phyloP scores from a whole-genome alignment of 73 alveolate genomes.

The Halteria grandinella region DNA sequence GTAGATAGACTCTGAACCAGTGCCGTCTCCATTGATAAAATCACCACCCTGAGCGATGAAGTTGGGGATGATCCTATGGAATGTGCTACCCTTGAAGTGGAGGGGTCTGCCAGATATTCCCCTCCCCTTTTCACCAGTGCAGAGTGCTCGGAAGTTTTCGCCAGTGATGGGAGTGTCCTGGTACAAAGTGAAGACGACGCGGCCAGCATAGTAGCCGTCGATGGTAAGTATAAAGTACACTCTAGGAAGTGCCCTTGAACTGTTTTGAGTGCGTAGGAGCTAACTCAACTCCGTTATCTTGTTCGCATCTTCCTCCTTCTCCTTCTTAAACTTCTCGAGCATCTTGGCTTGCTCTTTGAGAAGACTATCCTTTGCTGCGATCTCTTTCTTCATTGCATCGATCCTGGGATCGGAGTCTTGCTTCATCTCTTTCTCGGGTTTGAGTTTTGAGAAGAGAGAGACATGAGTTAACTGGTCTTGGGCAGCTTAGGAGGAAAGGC shows the following conservation, averaged over 20 bases:
- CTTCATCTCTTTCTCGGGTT: too few species aligned
- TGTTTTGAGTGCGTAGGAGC: not conserved
- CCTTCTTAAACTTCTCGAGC: too few species aligned
- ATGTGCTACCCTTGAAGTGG: conserved; percentile 60
- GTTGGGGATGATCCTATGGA: conserved; percentile 68
- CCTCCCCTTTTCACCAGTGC: conserved; percentile 85
- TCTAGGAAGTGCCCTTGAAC: not conserved
- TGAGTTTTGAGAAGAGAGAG: too few species aligned
- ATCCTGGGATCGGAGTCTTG: too few species aligned
- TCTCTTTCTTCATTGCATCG: too few species aligned
- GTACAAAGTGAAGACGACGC: conserved; percentile 72
- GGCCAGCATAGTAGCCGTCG: conserved; percentile 80
- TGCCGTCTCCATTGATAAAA: conserved; percentile 76
- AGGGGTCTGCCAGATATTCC: conserved; percentile 63
- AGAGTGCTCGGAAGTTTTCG: conserved; percentile 73
- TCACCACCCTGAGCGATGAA: conserved; percentile 83
- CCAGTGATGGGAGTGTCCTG: conserved; percentile 56
- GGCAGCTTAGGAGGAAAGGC: too few species aligned
- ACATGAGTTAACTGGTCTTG: too few species aligned
- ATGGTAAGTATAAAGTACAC: conserved; percentile 70
- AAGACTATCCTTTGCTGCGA: too few species aligned
- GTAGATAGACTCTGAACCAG: conserved; percentile 82
- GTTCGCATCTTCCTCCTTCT: too few species aligned
- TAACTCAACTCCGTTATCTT: not conserved
- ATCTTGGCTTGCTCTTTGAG: not conserved